These are phyloP conservation scores for Phytopythium helicoides DNA, from an alignment of 352 stramenopile species.

Conservation along the genomic window DNA sequence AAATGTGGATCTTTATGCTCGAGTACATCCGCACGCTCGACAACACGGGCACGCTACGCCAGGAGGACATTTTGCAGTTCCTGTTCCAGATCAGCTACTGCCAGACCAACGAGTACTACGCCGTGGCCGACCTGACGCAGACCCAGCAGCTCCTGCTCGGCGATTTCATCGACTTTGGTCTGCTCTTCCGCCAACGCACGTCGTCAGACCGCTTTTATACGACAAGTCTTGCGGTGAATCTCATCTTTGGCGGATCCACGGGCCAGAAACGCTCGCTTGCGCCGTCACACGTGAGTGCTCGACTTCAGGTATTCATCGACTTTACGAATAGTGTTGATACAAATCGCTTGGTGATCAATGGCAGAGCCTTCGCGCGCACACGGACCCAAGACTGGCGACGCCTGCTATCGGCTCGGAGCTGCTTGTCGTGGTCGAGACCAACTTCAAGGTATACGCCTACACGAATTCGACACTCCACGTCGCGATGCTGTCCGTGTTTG, in stretches of 20 bases:
- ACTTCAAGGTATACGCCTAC: slow-evolving; percentile 93
- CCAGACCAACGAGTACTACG: slow-evolving; percentile 85
- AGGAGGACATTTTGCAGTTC: slow-evolving; percentile 89
- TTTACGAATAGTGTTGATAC: background rate
- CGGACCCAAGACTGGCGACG: slow-evolving; percentile 27
- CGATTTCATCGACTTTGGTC: slow-evolving; percentile 86
- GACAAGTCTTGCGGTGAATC: slow-evolving; percentile 86
- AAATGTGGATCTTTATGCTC: slow-evolving; percentile 92
- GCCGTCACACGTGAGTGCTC: too few relatives aligned
- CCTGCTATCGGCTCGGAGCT: slow-evolving; percentile 32
- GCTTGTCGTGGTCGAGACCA: slow-evolving; percentile 88
- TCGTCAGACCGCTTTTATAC: slow-evolving; percentile 83
- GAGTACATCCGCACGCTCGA: slow-evolving; percentile 88
- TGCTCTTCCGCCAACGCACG: slow-evolving; percentile 67
- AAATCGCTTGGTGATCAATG: background rate
- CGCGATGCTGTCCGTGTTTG: slow-evolving; percentile 92
- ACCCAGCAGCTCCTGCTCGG: slow-evolving; percentile 75
- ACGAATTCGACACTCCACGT: slow-evolving; percentile 88
- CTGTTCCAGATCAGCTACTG: slow-evolving; percentile 90
- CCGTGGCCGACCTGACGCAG: slow-evolving; percentile 67
- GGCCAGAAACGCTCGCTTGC: slow-evolving; percentile 43
- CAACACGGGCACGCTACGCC: slow-evolving; percentile 59
- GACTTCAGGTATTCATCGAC: too few relatives aligned
- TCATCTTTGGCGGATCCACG: slow-evolving; percentile 84
- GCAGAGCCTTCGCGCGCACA: slow-evolving; percentile 37